phyloP scores from a whole-genome alignment of 2,329 filamentous ascomycete species.

The Trichoderma sp. region DNA sequence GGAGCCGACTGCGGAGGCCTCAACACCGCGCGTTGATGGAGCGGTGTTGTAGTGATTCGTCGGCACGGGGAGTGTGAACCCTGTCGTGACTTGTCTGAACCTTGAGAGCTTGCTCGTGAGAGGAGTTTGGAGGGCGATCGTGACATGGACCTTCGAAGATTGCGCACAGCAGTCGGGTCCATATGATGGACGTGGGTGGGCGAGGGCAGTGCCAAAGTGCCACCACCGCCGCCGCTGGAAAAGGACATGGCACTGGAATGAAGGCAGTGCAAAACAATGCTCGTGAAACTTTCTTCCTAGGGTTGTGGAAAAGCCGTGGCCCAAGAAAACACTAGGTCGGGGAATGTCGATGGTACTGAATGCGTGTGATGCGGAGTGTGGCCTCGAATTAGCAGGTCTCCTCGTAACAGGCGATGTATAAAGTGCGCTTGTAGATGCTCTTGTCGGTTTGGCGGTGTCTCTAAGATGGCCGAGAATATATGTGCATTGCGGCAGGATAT shows the following conservation, averaged over 20 bases:
- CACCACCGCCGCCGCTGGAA: slow-evolving; percentile 61
- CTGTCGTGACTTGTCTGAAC: slow-evolving; percentile 51
- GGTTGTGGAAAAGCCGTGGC: slow-evolving; percentile 33
- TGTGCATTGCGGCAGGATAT: slow-evolving; percentile 24
- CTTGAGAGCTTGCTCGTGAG: slow-evolving; percentile 51
- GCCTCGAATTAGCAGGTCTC: slow-evolving; percentile 18
- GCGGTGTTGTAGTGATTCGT: slow-evolving; percentile 44
- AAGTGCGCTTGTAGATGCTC: slow-evolving; percentile 20
- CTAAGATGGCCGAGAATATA: slow-evolving; percentile 15
- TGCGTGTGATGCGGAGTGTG: slow-evolving; percentile 9
- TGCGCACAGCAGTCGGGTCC: slow-evolving; percentile 79
- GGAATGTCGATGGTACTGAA: slow-evolving; percentile 34
- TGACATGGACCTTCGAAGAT: slow-evolving; percentile 83
- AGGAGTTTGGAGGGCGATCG: slow-evolving; percentile 93
- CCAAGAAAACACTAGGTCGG: slow-evolving; percentile 31
- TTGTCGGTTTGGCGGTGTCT: slow-evolving; percentile 7
- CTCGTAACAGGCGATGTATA: slow-evolving; percentile 18
- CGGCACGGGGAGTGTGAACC: slow-evolving; percentile 55
- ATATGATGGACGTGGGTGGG: slow-evolving; percentile 82
- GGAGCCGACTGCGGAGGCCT: slow-evolving; percentile 43
- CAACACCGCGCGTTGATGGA: slow-evolving; percentile 38
- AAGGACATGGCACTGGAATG: slow-evolving; percentile 55
- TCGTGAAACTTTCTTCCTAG: slow-evolving; percentile 1
- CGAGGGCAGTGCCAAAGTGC: slow-evolving; percentile 83
- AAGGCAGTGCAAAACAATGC: slow-evolving; percentile 30